Conservation (phyloP, 345 rosid genomes). For the Arabidopsis thaliana region DNA sequence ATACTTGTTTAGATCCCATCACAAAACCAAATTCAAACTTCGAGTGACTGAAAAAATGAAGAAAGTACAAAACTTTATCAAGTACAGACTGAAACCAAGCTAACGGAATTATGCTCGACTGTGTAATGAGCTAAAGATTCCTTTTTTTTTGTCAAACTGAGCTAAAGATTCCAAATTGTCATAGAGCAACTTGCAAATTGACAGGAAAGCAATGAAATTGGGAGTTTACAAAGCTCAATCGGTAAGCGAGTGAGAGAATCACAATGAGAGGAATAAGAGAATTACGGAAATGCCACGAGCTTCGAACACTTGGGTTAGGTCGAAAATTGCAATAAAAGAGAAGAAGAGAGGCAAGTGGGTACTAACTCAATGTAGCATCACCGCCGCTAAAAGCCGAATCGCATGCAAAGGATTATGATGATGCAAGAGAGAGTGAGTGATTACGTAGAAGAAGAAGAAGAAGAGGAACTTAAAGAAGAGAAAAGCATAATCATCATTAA, state of each 20-base stretch:
- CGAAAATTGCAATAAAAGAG: constrained; percentile 19
- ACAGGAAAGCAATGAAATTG: not conserved
- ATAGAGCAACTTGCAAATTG: not conserved
- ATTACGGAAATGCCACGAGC: constrained; percentile 18
- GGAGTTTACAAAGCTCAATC: not conserved
- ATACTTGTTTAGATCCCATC: constrained; percentile 73
- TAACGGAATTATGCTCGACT: not conserved
- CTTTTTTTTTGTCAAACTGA: no score
- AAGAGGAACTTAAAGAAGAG: not conserved
- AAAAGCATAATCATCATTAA: constrained; percentile 1
- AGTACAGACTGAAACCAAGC: no score
- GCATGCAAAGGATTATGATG: constrained; percentile 35
- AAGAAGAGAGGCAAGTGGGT: constrained; percentile 20
- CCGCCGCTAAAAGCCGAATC: constrained; percentile 17
- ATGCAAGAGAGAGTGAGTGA: not conserved
- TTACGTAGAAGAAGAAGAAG: constrained; percentile 31
- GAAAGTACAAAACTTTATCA: not conserved
- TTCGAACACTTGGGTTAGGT: constrained; percentile 20
- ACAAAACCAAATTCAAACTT: constrained; percentile 41
- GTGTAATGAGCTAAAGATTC: not conserved
- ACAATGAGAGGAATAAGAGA: not conserved
- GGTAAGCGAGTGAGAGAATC: constrained; percentile 30
- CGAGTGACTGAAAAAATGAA: constrained; percentile 23
- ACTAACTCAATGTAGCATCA: constrained; percentile 43
- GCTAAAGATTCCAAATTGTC: not conserved